Base-by-base conservation (phyloP, 768 basidiomycete genomes). In the Leccinum truebloodii region DNA sequence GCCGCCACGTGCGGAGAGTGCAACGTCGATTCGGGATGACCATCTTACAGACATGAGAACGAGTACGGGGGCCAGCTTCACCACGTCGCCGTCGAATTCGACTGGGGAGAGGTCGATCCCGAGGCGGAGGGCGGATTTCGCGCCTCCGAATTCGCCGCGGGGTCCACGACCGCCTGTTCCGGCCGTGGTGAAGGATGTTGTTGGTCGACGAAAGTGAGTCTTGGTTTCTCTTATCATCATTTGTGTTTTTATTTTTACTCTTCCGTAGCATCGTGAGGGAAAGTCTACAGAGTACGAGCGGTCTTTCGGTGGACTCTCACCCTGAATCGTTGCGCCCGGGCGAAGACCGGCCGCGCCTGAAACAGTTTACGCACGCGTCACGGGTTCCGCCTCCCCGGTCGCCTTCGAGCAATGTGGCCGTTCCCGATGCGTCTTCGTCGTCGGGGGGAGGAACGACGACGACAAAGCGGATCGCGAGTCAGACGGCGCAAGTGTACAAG, bases 301-400 rank as follows among this genome's bases (percentile, higher is more conserved):
- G 70, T 28, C 37, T 78, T 48, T 80, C 81, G 18, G 69, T 62
- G 14, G 61, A 75, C 66, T 66, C 78, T 66, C 68, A 61, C 51
- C 65, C 80, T 69, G 61, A 72, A 63, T 63, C 64, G 24, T 46
- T 73, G 32, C 76, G 68, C 39, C 69, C 68, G 10, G 65, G 64
- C 14, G 68, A 64, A 39, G 69, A 77, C 14, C 81, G 82, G 14
- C 87, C 89, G 35, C 82, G 87, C 34, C 72, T 91, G 32, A 87
- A 90, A 35, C 89, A 86, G 28, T 90, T 92, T 69, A 89, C 86
- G 7, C 83, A 83, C 62, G 84, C 86, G 16, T 80, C 81, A 20
- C 84, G 86, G 20, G 87, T 88, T 26, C 88, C 88, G 20, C 78
- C 84, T 2, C 86, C 88, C 78, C 80, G 63, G 64, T 80, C 64